phyloP scores from a whole-genome alignment of 805 yeast species.

The Candida xyloterini region DNA sequence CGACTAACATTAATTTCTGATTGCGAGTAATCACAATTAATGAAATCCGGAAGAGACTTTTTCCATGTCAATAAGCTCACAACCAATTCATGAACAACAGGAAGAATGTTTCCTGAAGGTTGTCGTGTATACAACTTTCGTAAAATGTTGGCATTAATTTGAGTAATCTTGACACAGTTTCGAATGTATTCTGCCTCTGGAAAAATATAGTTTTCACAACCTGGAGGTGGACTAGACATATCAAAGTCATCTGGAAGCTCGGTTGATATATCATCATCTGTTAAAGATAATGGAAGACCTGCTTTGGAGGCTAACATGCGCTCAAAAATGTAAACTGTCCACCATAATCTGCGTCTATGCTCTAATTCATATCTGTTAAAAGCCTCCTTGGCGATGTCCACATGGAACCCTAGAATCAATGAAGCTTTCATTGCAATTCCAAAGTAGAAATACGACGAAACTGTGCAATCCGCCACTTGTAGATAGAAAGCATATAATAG shows the following conservation, averaged over 20 bases:
- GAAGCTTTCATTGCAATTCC: constrained; percentile 74
- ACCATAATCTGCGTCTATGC: constrained; percentile 41
- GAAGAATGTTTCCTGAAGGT: constrained; percentile 72
- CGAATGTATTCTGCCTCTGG: constrained; percentile 76
- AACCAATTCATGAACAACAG: constrained; percentile 68
- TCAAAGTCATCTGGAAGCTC: constrained; percentile 73
- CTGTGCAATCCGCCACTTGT: constrained; percentile 82
- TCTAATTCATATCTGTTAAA: constrained; percentile 52
- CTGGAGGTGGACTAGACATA: constrained; percentile 57
- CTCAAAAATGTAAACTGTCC: constrained; percentile 43
- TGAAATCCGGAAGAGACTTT: constrained; percentile 57
- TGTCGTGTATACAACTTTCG: constrained; percentile 70
- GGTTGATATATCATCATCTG: constrained; percentile 79
- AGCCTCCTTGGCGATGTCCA: constrained; percentile 69
- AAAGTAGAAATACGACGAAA: constrained; percentile 76
- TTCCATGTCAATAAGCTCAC: constrained; percentile 68
- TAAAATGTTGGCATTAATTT: constrained; percentile 70
- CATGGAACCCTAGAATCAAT: constrained; percentile 74
- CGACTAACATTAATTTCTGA: constrained; percentile 59
- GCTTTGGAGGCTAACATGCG: constrained; percentile 81
- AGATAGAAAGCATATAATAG: constrained; percentile 72
- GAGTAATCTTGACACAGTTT: constrained; percentile 75
- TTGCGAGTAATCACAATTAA: constrained; percentile 58
- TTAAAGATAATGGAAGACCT: constrained; percentile 72
- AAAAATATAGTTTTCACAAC: constrained; percentile 63